Conservation (phyloP, 179 eudicot species). For the Drosera spatulata region DNA sequence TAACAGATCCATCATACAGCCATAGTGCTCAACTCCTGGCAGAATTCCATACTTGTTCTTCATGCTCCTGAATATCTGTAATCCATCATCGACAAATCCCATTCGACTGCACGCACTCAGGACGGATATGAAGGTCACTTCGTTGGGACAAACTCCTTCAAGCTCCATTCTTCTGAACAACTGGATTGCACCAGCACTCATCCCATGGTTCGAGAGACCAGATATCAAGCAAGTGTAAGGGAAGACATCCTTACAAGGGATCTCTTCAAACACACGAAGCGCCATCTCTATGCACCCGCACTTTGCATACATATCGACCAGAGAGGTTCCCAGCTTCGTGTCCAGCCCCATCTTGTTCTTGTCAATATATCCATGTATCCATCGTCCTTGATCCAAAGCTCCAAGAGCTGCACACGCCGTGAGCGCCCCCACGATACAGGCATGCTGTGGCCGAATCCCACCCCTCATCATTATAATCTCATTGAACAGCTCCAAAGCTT, state of each 20-base stretch:
- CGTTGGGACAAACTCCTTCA: conserved; percentile 49
- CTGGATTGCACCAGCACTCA: conserved; percentile 34
- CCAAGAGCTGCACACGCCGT: conserved; percentile 67
- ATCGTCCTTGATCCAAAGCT: conserved; percentile 66
- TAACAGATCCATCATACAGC: conserved; percentile 78
- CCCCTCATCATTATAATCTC: conserved; percentile 32
- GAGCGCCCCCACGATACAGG: conserved; percentile 52
- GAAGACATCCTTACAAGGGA: conserved; percentile 43
- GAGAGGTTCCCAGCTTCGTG: conserved; percentile 50
- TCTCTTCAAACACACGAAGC: conserved; percentile 39
- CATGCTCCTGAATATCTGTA: conserved; percentile 49
- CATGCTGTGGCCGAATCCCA: conserved; percentile 50
- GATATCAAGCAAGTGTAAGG: conserved; percentile 60
- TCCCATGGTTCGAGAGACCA: conserved; percentile 63
- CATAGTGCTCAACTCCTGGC: conserved; percentile 60
- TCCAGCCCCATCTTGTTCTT: conserved; percentile 38
- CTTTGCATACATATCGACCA: conserved; percentile 77
- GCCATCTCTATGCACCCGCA: conserved; percentile 73
- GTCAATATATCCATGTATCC: conserved; percentile 58
- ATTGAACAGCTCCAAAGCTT: conserved; percentile 50
- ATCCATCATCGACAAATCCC: conserved; percentile 65
- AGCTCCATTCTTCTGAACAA: conserved; percentile 43
- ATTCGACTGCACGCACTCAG: conserved; percentile 52
- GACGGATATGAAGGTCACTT: conserved; percentile 54
- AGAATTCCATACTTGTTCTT: conserved; percentile 30